Evolutionary conservation across 78 protist genomes (phyloP), one percentile per base, ranked within the genome.

Genomic region (Salpingoeca rosetta): DNA sequence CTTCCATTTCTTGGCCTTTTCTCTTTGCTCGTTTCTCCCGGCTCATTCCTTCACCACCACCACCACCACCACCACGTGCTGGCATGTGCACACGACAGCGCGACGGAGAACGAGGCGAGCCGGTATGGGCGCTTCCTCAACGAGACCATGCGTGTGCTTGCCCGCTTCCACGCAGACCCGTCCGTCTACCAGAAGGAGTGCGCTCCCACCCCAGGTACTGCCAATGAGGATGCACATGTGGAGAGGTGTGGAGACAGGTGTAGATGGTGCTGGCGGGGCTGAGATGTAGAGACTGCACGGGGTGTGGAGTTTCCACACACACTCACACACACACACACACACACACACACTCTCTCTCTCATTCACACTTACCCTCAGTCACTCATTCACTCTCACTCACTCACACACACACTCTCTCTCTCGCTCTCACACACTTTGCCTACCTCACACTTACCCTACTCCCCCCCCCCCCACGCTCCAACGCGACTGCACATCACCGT

Each of bases 101-200:
- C 42, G 17, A 78, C 82, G 36, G 44, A 78, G 37, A 78, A 78
- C 56, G 82, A 78, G 82, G 82, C 82, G 37, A 17, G 26, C 3
- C 82, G 82, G 56, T 78, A 41, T 24, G 82, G 82, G 7, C 82
- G 44, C 57, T 78, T 78, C n/a, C 56, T 78, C 36, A 25, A 37
- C 10, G 56, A 39, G 82, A 39, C 56, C 36, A 3, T 78, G 44
- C 36, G 12, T 26, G 57, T 1, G 35, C 26, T 78, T 25, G n/a
- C 0, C 39, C 44, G 56, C 57, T 39, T 3, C 56, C 56, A 24
- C 57, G n/a, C 3, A 10, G 80, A 76, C 42, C 11, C 2, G 44
- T 7, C 80, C 26, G 36, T 3, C 42, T 76, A 38, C 80, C 36
- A 78, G 39, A 17, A 39, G 37, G 82, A 17, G 44, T 39, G 82